A percentile compares a stretch with the other conserved stretches of the same genome.
These are phyloP conservation scores for Erysimum cheiranthoides DNA, from an alignment of 345 rosid species.

Conservation along the genomic window DNA sequence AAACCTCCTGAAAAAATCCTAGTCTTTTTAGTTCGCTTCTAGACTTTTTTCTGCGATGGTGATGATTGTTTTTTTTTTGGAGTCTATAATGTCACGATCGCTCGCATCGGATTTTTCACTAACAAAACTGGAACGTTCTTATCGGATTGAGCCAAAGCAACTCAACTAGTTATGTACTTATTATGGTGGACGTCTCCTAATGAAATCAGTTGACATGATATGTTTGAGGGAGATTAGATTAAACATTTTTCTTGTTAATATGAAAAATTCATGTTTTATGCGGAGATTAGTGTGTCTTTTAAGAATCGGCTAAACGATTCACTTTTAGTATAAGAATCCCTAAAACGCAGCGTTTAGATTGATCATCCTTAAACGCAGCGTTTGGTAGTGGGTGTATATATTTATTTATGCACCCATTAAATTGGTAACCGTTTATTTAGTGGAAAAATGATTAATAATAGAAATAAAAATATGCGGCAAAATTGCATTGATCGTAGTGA, in stretches of 20 bases:
- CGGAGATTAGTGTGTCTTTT: not conserved
- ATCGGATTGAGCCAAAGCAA: not conserved
- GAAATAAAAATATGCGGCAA: not conserved
- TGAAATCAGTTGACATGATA: not conserved
- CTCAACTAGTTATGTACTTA: not conserved
- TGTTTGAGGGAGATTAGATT: not conserved
- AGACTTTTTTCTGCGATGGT: not conserved
- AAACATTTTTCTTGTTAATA: slow-evolving; percentile 11
- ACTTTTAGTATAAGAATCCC: too few species aligned
- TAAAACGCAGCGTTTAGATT: not conserved
- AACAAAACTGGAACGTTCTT: not conserved
- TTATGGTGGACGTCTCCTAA: not conserved
- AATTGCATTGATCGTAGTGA: not conserved
- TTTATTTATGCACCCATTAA: slow-evolving; percentile 6
- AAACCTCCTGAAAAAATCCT: not conserved
- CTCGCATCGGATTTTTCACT: not conserved
- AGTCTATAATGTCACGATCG: slow-evolving; percentile 1
- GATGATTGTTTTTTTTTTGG: slow-evolving; percentile 2
- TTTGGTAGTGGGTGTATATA: not conserved
- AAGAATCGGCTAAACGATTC: too few species aligned
- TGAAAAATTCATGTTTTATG: not conserved
- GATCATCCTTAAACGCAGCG: not conserved
- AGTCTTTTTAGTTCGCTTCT: slow-evolving; percentile 22
- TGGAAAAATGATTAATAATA: not conserved
- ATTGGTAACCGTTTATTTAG: slow-evolving; percentile 5